Evolutionary conservation across 345 rosid species (phyloP), one percentile per base, ranked within the genome.

Genomic region (Streptanthus diversifolius): DNA sequence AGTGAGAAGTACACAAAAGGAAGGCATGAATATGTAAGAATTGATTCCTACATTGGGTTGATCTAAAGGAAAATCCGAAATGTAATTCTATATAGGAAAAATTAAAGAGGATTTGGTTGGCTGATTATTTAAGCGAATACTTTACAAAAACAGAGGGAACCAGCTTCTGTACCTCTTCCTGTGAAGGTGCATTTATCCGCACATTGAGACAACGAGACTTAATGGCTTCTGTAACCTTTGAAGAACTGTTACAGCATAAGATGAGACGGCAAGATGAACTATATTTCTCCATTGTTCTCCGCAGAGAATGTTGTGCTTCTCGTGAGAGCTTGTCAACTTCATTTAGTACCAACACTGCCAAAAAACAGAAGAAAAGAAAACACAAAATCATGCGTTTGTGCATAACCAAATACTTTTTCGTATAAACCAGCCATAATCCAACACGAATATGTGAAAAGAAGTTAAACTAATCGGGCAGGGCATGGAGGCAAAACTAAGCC

Each of bases 321-420:
- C 99, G 86, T 58, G 97, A 95, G 58, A 95, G 99, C 83, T 88
- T 95, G 93, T 92, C 97, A 63, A 92, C 99, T 81, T 95, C 99
- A 82, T 95, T 91, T 74, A 95, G 87, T 75, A 95, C 96, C 54
- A 92, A 72, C 60, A 95, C 99, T 95, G 83, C 56, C 70, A 77
- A 66, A 66, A 37, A 18, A 60, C 75, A 25, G 71, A 40, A 22
- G 8, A 32, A 68, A 44, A 21, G 25, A 12, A 7, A 3, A 55
- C 54, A 55, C 19, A 61, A 11, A 24, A 32, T 61, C 7, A 68
- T 59, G 17, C 1, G 21, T 43, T 68, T 32, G 49, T 3, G 30
- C 2, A 66, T 2, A 2, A 9, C 19, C 12, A 37, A 13, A 51
- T 60, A 25, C 9, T 40, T 48, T 22, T 29, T 36, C 0, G 5